phyloP scores from a whole-genome alignment of 2,329 filamentous ascomycete species.

The Fusarium subtropicale region DNA sequence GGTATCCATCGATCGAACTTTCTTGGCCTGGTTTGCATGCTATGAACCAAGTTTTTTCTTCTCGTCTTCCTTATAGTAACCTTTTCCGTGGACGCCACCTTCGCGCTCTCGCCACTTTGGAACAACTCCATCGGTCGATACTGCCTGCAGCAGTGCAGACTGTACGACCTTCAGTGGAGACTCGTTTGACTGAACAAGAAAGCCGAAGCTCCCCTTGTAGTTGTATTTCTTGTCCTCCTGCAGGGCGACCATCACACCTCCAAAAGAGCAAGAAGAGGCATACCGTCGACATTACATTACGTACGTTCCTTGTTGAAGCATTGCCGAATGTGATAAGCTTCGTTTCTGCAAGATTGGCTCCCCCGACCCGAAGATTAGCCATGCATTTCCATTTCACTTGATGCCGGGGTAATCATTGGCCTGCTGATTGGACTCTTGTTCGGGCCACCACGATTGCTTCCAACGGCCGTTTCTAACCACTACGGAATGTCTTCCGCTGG shows the following conservation, averaged over 20 bases:
- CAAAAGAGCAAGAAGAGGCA: constrained; percentile 5
- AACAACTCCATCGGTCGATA: constrained; percentile 20
- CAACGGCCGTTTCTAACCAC: constrained; percentile 35
- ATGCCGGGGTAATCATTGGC: constrained; percentile 7
- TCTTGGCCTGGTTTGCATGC: neutral
- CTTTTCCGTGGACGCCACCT: constrained; percentile 23
- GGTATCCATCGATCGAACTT: neutral
- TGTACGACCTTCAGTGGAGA: constrained; percentile 28
- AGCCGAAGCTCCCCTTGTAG: constrained; percentile 25
- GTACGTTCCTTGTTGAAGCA: constrained; percentile 16
- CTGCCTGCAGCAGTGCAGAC: neutral
- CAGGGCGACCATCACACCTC: neutral
- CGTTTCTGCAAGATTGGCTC: constrained; percentile 6
- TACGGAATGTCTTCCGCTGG: constrained; percentile 36
- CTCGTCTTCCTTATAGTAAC: constrained; percentile 11
- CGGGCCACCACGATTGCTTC: constrained; percentile 9
- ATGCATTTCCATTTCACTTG: constrained; percentile 4
- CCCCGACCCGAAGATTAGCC: constrained; percentile 35
- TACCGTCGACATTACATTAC: constrained; percentile 14
- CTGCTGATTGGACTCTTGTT: constrained; percentile 2
- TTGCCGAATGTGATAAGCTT: constrained; percentile 30
- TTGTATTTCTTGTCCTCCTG: neutral
- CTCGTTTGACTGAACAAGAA: constrained; percentile 13
- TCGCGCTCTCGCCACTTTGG: constrained; percentile 32
- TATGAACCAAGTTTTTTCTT: constrained; percentile 36